Evolutionary conservation across 495 filamentous ascomycete genomes (phyloP), one percentile per base, ranked within the genome.

Genomic region (Penicillium dipodomyicola): DNA sequence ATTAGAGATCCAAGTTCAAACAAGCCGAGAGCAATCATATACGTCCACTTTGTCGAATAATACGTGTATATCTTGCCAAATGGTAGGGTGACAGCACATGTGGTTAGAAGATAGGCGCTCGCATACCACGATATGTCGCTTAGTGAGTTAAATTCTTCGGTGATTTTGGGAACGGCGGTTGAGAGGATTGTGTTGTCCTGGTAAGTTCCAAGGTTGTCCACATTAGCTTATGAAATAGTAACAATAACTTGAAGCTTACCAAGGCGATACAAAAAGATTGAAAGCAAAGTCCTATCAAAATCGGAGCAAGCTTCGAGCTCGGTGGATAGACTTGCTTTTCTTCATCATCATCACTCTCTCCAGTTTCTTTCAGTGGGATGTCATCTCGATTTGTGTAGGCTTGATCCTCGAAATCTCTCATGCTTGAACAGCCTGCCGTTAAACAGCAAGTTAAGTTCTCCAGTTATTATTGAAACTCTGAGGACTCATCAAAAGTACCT

Each of bases 81-180:
- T 14, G 89, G 69, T 5, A 92, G 78, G 50, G 90, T 87, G 19
- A 92, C 81, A 2, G 87, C 74, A 60, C 83, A 88, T 1, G 84
- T 86, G 9, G 87, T 91, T 60, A 96, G 80, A 32, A 96, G 80
- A 64, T 82, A 82, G 3, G 77, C 76, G 54, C 80, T 82, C 20
- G 85, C 89, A 55, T 92, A 93, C 90, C 90, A 93, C 39, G 87
- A 89, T 0, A 95, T 80, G 61, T 93, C 90, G 29, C 78, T 75
- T 0, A 94, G 67, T 20, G 87, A 84, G 23, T 88, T 77, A 71
- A 95, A 95, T 39, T 89, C 71, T 63, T 91, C 85, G 0, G 90
- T 92, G 52, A 95, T 93, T 49, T 84, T 84, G 5, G 90, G 90
- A 51, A 92, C 90, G n/a, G 90, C 90, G 0, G 90, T 93, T 7